phyloP scores from a whole-genome alignment of 257 asterid genomes.

The Solanum appendiculatum region DNA sequence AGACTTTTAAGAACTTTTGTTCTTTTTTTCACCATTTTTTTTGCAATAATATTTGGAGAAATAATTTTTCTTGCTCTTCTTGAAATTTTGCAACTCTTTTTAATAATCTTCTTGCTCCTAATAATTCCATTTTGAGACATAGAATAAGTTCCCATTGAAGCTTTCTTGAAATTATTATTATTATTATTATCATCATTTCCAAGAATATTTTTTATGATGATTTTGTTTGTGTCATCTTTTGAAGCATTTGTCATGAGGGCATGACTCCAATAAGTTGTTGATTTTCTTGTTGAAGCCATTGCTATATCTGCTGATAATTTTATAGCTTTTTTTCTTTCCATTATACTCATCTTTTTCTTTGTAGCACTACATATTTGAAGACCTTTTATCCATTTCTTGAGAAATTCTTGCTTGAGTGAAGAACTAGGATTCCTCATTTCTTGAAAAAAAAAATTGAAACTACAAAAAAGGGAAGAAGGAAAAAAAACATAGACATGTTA shows the following conservation, averaged over 20 bases:
- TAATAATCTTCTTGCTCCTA: constrained; percentile 36
- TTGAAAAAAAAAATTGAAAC: not conserved
- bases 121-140: constrained; percentile 14
- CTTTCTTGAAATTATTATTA: not conserved
- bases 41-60: constrained; percentile 26
- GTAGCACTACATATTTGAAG: constrained; percentile 27
- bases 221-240: constrained; percentile 3
- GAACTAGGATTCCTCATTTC: constrained; percentile 27
- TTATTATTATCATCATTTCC: constrained; percentile 6
- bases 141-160: not conserved
- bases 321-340: constrained; percentile 55
- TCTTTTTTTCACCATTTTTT: constrained; percentile 37
- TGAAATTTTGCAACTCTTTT: constrained; percentile 14
- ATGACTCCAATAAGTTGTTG: constrained; percentile 41
- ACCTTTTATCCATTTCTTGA: constrained; percentile 69
- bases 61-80: not conserved
- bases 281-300: constrained; percentile 59
- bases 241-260: constrained; percentile 28
- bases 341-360: constrained; percentile 39
- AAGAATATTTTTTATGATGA: constrained; percentile 22
- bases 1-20: constrained; percentile 60
- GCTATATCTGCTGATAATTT: constrained; percentile 71
- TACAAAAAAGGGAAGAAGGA: not conserved
- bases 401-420: constrained; percentile 51
- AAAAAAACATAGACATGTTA: not conserved